Percentiles rank a stretch among this genome's conserved stretches.
Conservation (phyloP, 345 rosid genomes). For the Hibiscus mutabilis region DNA sequence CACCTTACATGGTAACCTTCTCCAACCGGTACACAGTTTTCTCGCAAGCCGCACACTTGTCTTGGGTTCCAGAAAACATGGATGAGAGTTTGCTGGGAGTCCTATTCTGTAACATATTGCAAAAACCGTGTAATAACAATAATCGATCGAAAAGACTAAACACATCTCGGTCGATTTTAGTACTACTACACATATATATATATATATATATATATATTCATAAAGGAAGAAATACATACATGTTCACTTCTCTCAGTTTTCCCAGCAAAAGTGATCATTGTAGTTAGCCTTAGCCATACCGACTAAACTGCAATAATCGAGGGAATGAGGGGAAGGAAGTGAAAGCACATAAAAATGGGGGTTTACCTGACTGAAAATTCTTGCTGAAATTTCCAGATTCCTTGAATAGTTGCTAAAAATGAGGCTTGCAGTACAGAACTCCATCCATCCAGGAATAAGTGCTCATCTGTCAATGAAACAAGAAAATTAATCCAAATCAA, state of each 20-base stretch:
- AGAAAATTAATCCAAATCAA: neutral
- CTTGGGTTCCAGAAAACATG: slow-evolving; percentile 82
- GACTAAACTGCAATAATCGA: neutral
- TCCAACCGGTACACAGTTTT: slow-evolving; percentile 92
- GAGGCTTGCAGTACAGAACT: slow-evolving; percentile 90
- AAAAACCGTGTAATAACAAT: neutral
- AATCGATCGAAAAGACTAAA: neutral
- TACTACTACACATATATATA: neutral
- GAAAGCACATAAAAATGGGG: neutral
- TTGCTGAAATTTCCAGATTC: slow-evolving; percentile 99
- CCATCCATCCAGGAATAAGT: slow-evolving; percentile 99
- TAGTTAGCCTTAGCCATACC: slow-evolving; percentile 8
- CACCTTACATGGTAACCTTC: slow-evolving; percentile 94
- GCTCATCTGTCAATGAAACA: slow-evolving; percentile 56
- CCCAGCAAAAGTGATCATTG: slow-evolving; percentile 22
- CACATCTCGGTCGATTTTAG: neutral
- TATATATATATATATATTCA: neutral
- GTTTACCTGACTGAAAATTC: slow-evolving; percentile 70
- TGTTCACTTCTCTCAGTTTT: slow-evolving; percentile 48
- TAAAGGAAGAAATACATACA: slow-evolving; percentile 32
- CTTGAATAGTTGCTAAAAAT: slow-evolving; percentile 96
- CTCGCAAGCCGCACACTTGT: slow-evolving; percentile 85
- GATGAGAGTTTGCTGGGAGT: slow-evolving; percentile 85
- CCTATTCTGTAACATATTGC: slow-evolving; percentile 40
- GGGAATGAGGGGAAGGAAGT: too few relatives aligned